These are phyloP conservation scores for Metarhizium sp. DNA, from an alignment of 2,329 filamentous ascomycete genomes.

Conservation along the genomic window DNA sequence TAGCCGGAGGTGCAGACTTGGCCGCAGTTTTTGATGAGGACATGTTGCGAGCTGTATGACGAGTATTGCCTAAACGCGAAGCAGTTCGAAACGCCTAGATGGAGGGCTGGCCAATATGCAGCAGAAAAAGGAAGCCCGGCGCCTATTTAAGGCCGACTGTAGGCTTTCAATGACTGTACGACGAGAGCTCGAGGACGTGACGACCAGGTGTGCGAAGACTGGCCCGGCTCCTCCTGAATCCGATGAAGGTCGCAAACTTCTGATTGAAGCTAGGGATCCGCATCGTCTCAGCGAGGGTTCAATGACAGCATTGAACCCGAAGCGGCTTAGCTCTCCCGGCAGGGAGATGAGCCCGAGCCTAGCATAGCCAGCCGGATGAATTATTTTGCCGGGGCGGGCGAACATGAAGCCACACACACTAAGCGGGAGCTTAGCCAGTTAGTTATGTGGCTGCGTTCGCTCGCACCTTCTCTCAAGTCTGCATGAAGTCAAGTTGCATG, in stretches of 20 bases:
- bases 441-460: too few relatives aligned
- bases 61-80: background rate
- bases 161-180: background rate
- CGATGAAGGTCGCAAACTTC: background rate
- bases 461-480: too few relatives aligned
- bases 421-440: too few relatives aligned
- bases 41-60: conserved; percentile 17
- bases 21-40: conserved; percentile 18
- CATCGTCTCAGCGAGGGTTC: too few relatives aligned
- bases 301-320: background rate
- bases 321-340: background rate
- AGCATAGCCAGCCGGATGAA: conserved; percentile 8
- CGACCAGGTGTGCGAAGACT: background rate
- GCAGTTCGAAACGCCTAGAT: background rate
- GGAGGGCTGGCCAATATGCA: background rate
- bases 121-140: background rate
- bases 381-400: conserved; percentile 5
- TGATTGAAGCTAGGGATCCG: conserved; percentile 10
- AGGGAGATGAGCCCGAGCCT: background rate
- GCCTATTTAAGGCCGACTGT: background rate
- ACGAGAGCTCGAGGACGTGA: background rate
- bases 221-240: background rate
- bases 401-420: background rate
- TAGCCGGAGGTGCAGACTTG: conserved; percentile 12
- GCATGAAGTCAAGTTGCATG: too few relatives aligned